These are phyloP conservation scores for Selaginella moellendorffii DNA, from an alignment of 75 land plant genomes.

Conservation along the genomic window DNA sequence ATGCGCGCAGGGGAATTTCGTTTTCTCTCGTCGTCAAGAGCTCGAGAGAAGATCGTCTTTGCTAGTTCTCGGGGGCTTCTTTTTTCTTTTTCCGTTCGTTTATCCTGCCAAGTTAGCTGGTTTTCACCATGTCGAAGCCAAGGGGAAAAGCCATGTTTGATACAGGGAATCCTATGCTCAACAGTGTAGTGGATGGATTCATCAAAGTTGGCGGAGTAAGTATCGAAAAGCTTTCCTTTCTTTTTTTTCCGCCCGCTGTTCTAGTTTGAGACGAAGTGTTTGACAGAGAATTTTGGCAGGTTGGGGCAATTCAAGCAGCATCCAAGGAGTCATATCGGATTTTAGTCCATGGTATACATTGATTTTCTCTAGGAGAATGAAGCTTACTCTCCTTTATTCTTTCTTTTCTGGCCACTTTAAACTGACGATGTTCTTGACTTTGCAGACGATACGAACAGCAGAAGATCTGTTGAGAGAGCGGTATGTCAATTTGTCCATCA, in stretches of 20 bases:
- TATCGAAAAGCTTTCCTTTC: not conserved
- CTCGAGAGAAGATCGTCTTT: too few species aligned
- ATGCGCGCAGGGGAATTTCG: too few species aligned
- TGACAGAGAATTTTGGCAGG: conserved; percentile 18
- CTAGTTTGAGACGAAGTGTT: not conserved
- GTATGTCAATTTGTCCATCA: not conserved
- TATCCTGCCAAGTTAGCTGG: too few species aligned
- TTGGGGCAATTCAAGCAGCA: conserved; percentile 64
- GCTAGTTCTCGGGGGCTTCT: too few species aligned
- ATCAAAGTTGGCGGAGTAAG: conserved; percentile 52
- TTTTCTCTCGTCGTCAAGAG: too few species aligned
- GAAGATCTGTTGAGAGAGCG: not conserved
- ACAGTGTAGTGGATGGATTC: conserved; percentile 50
- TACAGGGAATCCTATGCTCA: conserved; percentile 57
- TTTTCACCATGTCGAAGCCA: too few species aligned
- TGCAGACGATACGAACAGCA: not conserved
- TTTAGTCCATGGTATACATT: conserved; percentile 25
- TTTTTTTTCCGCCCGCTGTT: not conserved
- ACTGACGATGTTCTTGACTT: not conserved
- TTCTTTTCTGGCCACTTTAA: not conserved
- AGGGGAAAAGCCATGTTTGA: conserved; percentile 36
- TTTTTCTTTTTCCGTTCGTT: too few species aligned
- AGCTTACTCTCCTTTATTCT: not conserved
- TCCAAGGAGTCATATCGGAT: conserved; percentile 43
- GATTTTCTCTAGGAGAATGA: not conserved